A percentile compares a stretch with the other conserved stretches of the same genome.
Evolutionary conservation across 2,329 filamentous ascomycete genomes (phyloP).

Genomic region (Cladosporium sp.): DNA sequence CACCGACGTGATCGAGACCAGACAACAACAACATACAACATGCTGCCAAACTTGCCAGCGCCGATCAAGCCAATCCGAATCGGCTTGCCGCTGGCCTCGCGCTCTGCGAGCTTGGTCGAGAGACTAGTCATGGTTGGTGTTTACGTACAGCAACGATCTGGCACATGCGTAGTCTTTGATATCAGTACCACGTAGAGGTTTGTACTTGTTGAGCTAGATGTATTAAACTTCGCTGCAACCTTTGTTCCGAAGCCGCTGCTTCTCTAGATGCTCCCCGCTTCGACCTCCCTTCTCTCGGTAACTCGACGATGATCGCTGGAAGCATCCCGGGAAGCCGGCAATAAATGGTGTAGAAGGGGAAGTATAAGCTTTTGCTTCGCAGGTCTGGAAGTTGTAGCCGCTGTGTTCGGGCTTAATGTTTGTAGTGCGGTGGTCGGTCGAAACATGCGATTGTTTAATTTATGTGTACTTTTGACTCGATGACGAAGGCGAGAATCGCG

Average conservation of each 20-base stretch:
- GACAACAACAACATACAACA: conserved; percentile 27
- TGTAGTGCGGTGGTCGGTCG: background rate
- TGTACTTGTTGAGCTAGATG: background rate
- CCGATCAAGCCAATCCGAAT: conserved; percentile 48
- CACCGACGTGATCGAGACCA: background rate
- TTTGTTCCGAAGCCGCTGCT: background rate
- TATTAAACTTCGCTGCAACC: background rate
- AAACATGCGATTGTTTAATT: background rate
- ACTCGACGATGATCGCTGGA: background rate
- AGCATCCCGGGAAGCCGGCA: background rate
- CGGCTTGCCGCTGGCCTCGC: conserved; percentile 42
- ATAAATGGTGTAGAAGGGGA: background rate
- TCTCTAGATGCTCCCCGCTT: background rate
- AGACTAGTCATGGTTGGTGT: conserved; percentile 39
- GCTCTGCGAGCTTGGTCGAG: conserved; percentile 45
- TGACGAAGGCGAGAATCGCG: background rate
- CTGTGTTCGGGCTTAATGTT: background rate
- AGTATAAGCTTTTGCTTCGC: background rate
- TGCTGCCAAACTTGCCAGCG: conserved; percentile 50
- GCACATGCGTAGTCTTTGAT: background rate
- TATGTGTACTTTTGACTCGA: too few species aligned
- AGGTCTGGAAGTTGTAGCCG: background rate
- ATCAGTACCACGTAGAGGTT: background rate
- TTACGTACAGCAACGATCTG: background rate
- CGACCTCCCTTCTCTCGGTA: conserved; percentile 4